Evolutionary conservation across 306 rosid genomes (phyloP), one percentile per base, ranked within the genome.

Genomic region (Vigna reflexopilosa): DNA sequence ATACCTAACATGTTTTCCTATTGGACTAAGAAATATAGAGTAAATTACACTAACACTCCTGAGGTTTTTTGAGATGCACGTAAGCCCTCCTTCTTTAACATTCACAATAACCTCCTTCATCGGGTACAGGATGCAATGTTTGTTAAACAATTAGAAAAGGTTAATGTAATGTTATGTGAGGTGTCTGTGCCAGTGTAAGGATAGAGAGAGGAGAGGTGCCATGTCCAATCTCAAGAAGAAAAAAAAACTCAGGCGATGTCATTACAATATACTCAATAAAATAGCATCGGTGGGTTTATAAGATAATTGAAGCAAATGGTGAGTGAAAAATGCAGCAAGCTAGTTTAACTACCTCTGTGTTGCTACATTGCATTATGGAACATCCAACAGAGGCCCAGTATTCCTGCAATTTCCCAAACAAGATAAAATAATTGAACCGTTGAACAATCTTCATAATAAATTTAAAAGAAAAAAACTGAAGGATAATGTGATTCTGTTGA

Each of bases 311-410:
- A 65, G 28, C 6, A 11, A 76, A 42, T 9, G 12, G 19, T 20
- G 20, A 54, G 26, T 19, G 24, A 5, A 20, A 26, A 63, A 78
- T 50, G 52, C 72, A 76, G 72, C 63, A 58, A 70, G 16, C 20
- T 48, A 24, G 7, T 67, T 12, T 2, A 67, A 19, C 49, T 80
- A 94, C 98, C 97, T 94, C 98, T 6, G 98, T 94, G 83, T 92
- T 94, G 91, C 98, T 90, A 84, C 98, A 94, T 88, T 94, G 98
- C 98, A 94, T 92, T 65, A 94, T 85, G 65, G 98, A 93, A 80
- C 98, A 94, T 70, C 98, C 98, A 73, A 94, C 97, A 0, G 98
- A 94, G 73, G 97, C 97, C 98, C 98, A 94, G 54, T 94, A 94
- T 83, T 94, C 97, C 95, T 94, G 85, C 44, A 80, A 52, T 73